Conservation (phyloP, 345 rosid genomes). For the Barbarea vulgaris region DNA sequence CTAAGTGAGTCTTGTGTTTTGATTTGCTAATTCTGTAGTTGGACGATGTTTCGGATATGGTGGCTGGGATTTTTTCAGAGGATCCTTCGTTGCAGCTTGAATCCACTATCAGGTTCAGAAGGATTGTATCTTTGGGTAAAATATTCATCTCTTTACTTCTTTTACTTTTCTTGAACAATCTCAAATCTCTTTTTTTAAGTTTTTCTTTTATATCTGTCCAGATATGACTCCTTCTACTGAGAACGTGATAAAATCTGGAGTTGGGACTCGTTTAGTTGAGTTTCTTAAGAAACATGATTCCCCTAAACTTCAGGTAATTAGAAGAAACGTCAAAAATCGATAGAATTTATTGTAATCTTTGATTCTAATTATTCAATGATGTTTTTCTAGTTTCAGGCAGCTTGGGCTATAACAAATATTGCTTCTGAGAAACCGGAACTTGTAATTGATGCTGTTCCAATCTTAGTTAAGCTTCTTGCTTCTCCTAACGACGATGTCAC, state of each 20-base stretch:
- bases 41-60: constrained; percentile 38
- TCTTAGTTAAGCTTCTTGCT: constrained; percentile 57
- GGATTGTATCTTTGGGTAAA: no score
- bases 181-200: background rate
- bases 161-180: background rate
- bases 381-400: constrained; percentile 78
- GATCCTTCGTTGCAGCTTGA: constrained; percentile 48
- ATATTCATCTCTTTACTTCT: background rate
- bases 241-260: constrained; percentile 56
- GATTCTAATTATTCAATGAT: background rate
- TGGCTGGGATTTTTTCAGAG: constrained; percentile 48
- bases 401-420: constrained; percentile 93
- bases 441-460: constrained; percentile 61
- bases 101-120: constrained; percentile 48
- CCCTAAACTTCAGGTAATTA: constrained; percentile 61
- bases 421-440: constrained; percentile 63
- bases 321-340: background rate
- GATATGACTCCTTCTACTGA: constrained; percentile 59
- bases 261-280: constrained; percentile 59
- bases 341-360: background rate
- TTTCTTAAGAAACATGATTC: constrained; percentile 58
- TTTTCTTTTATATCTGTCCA: constrained; percentile 5
- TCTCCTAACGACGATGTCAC: constrained; percentile 63
- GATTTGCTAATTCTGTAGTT: constrained; percentile 23
- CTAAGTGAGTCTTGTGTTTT: background rate